Evolutionary conservation across 163 green algal genomes (phyloP).

Genomic region (Scenedesmus sp.): DNA sequence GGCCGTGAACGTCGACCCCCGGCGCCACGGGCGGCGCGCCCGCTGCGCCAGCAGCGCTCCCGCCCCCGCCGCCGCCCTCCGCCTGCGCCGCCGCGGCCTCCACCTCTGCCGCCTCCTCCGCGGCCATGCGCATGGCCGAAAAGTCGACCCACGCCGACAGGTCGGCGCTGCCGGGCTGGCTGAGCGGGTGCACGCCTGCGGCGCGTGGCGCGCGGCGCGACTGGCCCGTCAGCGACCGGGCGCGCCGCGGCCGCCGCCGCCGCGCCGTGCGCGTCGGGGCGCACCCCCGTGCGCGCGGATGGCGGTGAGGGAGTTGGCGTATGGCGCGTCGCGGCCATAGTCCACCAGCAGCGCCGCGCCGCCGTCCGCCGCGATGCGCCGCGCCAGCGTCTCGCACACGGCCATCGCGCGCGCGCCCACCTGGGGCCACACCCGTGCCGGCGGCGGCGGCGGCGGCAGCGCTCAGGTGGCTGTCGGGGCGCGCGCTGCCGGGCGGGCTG

Average conservation of each 20-base stretch:
- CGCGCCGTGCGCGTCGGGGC: too few species aligned
- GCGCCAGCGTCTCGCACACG: constrained; percentile 70
- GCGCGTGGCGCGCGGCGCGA: too few species aligned
- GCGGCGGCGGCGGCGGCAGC: background rate
- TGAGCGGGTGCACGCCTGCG: constrained; percentile 36
- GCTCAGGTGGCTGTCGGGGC: background rate
- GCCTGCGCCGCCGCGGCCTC: background rate
- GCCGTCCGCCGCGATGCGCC: constrained; percentile 74
- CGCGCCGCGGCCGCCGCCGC: too few species aligned
- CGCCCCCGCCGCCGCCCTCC: background rate
- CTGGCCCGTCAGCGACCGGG: too few species aligned
- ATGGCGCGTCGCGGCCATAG: constrained; percentile 86
- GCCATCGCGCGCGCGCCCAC: constrained; percentile 76
- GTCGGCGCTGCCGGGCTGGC: constrained; percentile 82
- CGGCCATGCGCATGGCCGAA: constrained; percentile 65
- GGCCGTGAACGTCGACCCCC: constrained; percentile 63
- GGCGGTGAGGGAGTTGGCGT: constrained; percentile 81
- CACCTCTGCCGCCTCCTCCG: constrained; percentile 33
- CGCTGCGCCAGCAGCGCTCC: constrained; percentile 7
- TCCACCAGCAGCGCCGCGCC: constrained; percentile 96
- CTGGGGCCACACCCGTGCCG: constrained; percentile 28
- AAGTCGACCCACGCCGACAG: constrained; percentile 96
- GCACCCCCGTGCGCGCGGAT: constrained; percentile 86
- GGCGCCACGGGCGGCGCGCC: background rate
- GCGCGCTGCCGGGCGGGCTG: too few species aligned